Evolutionary conservation across 495 filamentous ascomycete genomes (phyloP).

Genomic region (Cercophora sp.): DNA sequence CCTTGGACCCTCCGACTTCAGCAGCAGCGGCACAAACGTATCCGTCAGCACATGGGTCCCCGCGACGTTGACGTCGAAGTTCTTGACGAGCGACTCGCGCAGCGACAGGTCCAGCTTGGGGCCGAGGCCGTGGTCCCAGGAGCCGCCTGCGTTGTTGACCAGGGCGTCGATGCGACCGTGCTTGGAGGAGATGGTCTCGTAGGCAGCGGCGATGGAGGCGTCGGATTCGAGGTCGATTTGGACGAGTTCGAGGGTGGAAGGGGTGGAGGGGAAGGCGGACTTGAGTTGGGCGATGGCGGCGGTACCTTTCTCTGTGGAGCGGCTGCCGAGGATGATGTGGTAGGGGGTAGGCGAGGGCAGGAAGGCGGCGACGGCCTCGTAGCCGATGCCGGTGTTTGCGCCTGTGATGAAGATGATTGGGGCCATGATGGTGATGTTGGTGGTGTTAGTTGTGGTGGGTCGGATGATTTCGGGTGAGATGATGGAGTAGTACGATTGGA

Average conservation of each 20-base stretch:
- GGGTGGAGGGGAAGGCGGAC: conserved; percentile 33
- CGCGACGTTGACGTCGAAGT: conserved; percentile 47
- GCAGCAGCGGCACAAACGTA: conserved; percentile 46
- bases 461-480: background rate
- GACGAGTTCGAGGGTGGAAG: conserved; percentile 34
- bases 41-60: conserved; percentile 46
- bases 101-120: conserved; percentile 2
- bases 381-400: conserved; percentile 49
- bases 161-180: conserved; percentile 44
- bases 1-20: conserved; percentile 41
- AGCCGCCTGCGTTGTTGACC: conserved; percentile 47
- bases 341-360: conserved; percentile 38
- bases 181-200: conserved; percentile 25
- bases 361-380: conserved; percentile 45
- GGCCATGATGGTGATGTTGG: background rate
- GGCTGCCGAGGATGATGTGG: conserved; percentile 45
- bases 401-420: conserved; percentile 17
- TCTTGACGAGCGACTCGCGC: conserved; percentile 42
- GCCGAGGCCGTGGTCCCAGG: background rate
- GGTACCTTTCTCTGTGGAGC: conserved; percentile 41
- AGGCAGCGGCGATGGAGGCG: conserved; percentile 40
- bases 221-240: conserved; percentile 49
- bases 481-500: too few species aligned
- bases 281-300: conserved; percentile 34
- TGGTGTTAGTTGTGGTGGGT: background rate